phyloP scores from a whole-genome alignment of 257 asterid species.

The Leptodermis oblonga region DNA sequence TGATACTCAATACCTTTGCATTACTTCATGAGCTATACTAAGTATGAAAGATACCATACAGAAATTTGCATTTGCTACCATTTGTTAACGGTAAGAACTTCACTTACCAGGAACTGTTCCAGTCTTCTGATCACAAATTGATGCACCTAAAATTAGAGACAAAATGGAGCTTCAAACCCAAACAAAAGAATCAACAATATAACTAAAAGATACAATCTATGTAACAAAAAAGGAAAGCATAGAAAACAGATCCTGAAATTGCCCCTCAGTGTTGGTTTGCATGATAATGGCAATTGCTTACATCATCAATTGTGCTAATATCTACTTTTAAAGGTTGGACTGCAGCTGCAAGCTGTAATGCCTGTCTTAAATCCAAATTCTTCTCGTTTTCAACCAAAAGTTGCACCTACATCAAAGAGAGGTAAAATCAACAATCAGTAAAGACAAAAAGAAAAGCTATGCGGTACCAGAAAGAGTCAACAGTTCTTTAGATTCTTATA shows the following conservation, averaged over 20 bases:
- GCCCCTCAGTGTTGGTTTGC: background rate
- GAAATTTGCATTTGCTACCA: slow-evolving; percentile 4
- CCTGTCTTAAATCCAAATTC: slow-evolving; percentile 68
- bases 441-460: background rate
- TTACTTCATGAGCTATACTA: too few species aligned
- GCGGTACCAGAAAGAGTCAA: slow-evolving; percentile 4
- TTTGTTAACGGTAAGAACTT: slow-evolving; percentile 7
- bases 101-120: slow-evolving; percentile 90
- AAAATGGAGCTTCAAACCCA: background rate
- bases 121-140: slow-evolving; percentile 89
- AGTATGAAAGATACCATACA: too few species aligned
- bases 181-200: background rate
- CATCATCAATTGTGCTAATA: slow-evolving; percentile 55
- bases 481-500: slow-evolving; percentile 14
- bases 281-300: slow-evolving; percentile 26
- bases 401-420: slow-evolving; percentile 60
- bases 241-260: background rate
- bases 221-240: background rate
- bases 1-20: too few species aligned
- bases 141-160: slow-evolving; percentile 48
- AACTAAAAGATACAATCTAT: background rate
- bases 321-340: slow-evolving; percentile 79
- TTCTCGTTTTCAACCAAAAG: slow-evolving; percentile 64
- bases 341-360: slow-evolving; percentile 86
- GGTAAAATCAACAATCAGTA: background rate